A percentile compares a stretch with the other conserved stretches of the same genome.
These are phyloP conservation scores for Atkinsonella texensis DNA, from an alignment of 2,329 filamentous ascomycete species.

Conservation along the genomic window DNA sequence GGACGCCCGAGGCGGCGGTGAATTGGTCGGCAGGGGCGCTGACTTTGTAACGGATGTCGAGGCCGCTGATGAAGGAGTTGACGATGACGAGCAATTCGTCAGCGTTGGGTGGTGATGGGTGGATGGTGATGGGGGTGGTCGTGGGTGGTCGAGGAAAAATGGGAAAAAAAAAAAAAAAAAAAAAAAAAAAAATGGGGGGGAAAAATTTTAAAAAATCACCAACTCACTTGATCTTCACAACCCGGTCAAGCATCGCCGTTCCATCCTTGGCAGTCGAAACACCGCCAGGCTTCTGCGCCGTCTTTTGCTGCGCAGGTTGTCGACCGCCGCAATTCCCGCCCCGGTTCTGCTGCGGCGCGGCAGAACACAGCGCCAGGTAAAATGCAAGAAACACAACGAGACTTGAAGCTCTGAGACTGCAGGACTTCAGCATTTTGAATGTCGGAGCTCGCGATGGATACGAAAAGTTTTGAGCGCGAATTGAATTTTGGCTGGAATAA, in stretches of 20 bases:
- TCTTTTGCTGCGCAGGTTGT: constrained; percentile 18
- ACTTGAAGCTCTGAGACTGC: not conserved
- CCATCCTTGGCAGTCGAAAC: constrained; percentile 37
- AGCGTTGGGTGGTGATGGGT: no score
- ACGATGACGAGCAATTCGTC: not conserved
- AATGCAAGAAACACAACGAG: not conserved
- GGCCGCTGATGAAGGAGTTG: constrained; percentile 24
- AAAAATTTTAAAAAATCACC: not conserved
- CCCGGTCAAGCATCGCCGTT: constrained; percentile 42
- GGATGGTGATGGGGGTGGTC: not conserved
- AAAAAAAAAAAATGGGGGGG: no score
- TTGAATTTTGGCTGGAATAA: not conserved
- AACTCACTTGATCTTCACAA: constrained; percentile 38
- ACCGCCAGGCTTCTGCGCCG: constrained; percentile 18
- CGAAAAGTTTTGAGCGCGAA: not conserved
- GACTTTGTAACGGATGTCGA: constrained; percentile 43
- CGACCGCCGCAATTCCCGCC: not conserved
- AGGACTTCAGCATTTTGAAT: not conserved
- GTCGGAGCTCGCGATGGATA: not conserved
- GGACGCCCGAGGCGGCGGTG: constrained; percentile 34
- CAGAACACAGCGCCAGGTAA: constrained; percentile 1
- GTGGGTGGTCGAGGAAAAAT: no score
- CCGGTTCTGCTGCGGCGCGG: constrained; percentile 3
- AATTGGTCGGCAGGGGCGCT: constrained; percentile 42
- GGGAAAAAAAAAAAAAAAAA: no score